Evolutionary conservation across 2,329 filamentous ascomycete genomes (phyloP).

Genomic region (Colletotrichum spaethianum): DNA sequence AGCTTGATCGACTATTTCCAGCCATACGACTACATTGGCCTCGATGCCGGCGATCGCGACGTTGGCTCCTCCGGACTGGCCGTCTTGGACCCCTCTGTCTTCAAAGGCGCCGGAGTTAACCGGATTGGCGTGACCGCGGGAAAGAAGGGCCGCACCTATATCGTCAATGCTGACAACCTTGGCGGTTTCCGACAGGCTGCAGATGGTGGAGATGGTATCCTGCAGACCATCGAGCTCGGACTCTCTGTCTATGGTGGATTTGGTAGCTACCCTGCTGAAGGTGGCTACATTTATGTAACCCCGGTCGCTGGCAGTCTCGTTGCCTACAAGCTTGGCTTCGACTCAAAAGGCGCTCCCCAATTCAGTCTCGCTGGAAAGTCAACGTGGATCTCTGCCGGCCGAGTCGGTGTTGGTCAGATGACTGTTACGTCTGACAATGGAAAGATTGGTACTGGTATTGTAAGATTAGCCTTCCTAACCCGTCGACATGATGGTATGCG

Average conservation of each 20-base stretch:
- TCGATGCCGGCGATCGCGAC: conserved; percentile 57
- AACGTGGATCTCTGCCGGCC: conserved; percentile 45
- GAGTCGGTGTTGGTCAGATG: conserved; percentile 49
- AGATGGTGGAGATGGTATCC: conserved; percentile 52
- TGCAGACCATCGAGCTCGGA: conserved; percentile 53
- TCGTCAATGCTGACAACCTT: conserved; percentile 57
- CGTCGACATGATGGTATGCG: neutral
- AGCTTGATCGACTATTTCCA: conserved; percentile 56
- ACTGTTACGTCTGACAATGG: conserved; percentile 56
- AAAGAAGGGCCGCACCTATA: conserved; percentile 57
- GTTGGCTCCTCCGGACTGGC: conserved; percentile 54
- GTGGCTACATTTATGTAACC: conserved; percentile 56
- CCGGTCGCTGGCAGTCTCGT: conserved; percentile 46
- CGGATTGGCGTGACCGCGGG: conserved; percentile 55
- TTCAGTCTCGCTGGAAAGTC: conserved; percentile 52
- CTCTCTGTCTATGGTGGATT: conserved; percentile 54
- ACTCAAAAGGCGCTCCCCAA: conserved; percentile 44
- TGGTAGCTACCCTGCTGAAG: conserved; percentile 58
- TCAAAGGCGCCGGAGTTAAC: conserved; percentile 51
- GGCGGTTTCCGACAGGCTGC: conserved; percentile 57
- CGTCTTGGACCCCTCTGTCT: conserved; percentile 51
- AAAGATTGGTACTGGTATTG: conserved; percentile 53
- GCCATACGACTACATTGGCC: conserved; percentile 55
- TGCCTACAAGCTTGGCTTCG: conserved; percentile 42
- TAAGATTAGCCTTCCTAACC: neutral